Base-by-base conservation (phyloP, 148 eudicot species). In the Camellia lanceoleosa region DNA sequence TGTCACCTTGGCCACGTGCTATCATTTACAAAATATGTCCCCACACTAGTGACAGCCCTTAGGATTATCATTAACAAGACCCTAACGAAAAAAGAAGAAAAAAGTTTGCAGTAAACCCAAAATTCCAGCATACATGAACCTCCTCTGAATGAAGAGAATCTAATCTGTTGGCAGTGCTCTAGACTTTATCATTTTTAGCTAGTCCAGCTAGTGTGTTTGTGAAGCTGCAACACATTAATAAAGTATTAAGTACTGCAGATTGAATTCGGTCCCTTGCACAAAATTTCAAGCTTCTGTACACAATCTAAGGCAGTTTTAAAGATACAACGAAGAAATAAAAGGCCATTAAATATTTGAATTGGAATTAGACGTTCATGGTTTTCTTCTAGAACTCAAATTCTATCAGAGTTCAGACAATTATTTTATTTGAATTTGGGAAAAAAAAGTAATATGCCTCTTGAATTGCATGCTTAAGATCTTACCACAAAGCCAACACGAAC, bases 81-180 rank as follows among this genome's bases (percentile, higher is more conserved):
- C 19, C 19, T 14, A 46, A 23, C 1, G 6, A 47, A 47, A 47
- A 47, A 47, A 47, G 51, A 47, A 19, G 41, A 71, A 59, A 38
- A 59, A 77, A 81, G 30, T 60, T 30, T 14, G 5, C 5, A 42
- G 9, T 5, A 79, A 20, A 60, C 23, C 62, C 23, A 69, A 82
- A 71, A n/a, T 77, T 75, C 72, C 12, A 68, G 63, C 98, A 82
- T 86, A 94, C 99, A 86, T 97, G 99, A 87, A 97, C 90, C 68
- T 23, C 99, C 88, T 97, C 99, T 69, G 99, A 97, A 79, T 97
- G 99, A 77, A 97, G 88, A 81, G 99, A 81, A 85, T 93, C 99
- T 75, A 97, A 84, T 87, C 99, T 90, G 64, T 95, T 89, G 75
- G 92, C 68, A 67, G 98, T 97, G 86, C 93, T 90, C 68, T 94